A percentile compares a stretch with the other conserved stretches of the same genome.
phyloP scores from a whole-genome alignment of 2,329 filamentous ascomycete genomes.

The Neofusicoccum umdonicola region DNA sequence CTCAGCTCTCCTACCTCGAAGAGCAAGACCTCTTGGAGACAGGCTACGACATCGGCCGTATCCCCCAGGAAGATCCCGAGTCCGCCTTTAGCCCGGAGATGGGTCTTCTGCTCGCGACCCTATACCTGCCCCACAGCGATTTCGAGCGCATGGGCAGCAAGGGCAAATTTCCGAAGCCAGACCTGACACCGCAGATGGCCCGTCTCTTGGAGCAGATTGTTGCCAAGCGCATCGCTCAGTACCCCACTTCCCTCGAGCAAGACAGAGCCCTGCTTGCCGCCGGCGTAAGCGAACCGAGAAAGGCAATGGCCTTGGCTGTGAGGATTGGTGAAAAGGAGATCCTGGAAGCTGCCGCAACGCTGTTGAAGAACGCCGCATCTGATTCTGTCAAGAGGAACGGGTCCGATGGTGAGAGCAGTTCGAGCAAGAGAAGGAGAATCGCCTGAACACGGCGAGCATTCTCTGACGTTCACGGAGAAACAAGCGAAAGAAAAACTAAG shows the following conservation, averaged over 20 bases:
- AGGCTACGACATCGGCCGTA: slow-evolving; percentile 58
- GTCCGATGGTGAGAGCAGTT: neutral
- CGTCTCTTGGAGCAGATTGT: slow-evolving; percentile 41
- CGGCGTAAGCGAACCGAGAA: slow-evolving; percentile 19
- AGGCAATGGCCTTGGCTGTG: slow-evolving; percentile 63
- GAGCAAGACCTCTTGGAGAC: slow-evolving; percentile 68
- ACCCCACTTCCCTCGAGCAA: slow-evolving; percentile 53
- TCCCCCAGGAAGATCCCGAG: slow-evolving; percentile 26
- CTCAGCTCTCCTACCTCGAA: slow-evolving; percentile 55
- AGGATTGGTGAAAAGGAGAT: slow-evolving; percentile 71
- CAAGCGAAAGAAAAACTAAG: neutral
- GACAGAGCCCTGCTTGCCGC: slow-evolving; percentile 35
- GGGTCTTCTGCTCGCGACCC: slow-evolving; percentile 43
- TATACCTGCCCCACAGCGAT: slow-evolving; percentile 41
- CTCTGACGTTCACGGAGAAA: neutral
- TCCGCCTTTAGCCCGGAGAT: slow-evolving; percentile 43
- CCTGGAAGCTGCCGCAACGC: slow-evolving; percentile 52
- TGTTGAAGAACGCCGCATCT: slow-evolving; percentile 29
- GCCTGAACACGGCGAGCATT: neutral
- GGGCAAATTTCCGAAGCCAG: slow-evolving; percentile 44
- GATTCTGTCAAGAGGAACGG: slow-evolving; percentile 16
- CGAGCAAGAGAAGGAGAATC: slow-evolving; percentile 17
- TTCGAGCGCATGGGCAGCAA: slow-evolving; percentile 43
- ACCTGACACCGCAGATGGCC: slow-evolving; percentile 40
- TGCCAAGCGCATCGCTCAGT: slow-evolving; percentile 45